Percentiles rank a stretch among this genome's conserved stretches.
phyloP scores from a whole-genome alignment of 352 stramenopile genomes.

The Phytophthora quininea region DNA sequence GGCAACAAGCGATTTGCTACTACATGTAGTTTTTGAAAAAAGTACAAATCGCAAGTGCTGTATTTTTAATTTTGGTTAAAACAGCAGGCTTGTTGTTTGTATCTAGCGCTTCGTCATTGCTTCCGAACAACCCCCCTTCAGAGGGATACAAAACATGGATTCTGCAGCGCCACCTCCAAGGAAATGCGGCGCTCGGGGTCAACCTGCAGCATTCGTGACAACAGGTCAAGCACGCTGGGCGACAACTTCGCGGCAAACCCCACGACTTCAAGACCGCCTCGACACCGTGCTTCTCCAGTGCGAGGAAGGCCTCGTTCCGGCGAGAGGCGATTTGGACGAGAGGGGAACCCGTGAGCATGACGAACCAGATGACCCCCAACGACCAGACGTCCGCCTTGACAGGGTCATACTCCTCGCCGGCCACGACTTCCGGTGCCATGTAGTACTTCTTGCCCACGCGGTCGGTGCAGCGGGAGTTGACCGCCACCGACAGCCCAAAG shows the following conservation, averaged over 20 bases:
- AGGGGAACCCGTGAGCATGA: slow-evolving; percentile 6
- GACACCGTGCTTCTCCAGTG: slow-evolving; percentile 28
- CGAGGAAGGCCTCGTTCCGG: slow-evolving; percentile 31
- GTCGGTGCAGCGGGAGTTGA: slow-evolving; percentile 23
- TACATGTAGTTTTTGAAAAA: too few species aligned
- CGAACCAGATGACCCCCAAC: not conserved
- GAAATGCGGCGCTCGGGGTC: slow-evolving; percentile 18
- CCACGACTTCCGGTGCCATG: slow-evolving; percentile 23
- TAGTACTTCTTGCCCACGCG: slow-evolving; percentile 41
- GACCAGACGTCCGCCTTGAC: slow-evolving; percentile 2
- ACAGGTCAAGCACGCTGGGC: slow-evolving; percentile 18
- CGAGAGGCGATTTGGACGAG: slow-evolving; percentile 35
- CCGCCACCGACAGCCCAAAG: slow-evolving; percentile 39
- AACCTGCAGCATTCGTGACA: slow-evolving; percentile 25
- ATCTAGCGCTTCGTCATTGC: too few species aligned
- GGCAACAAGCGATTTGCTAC: too few species aligned
- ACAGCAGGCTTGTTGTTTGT: too few species aligned
- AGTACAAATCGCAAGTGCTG: too few species aligned
- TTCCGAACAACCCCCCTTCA: too few species aligned
- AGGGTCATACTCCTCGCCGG: not conserved
- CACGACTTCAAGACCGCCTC: slow-evolving; percentile 32
- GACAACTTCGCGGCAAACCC: slow-evolving; percentile 26
- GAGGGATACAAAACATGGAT: slow-evolving; percentile 2
- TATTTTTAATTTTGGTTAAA: too few species aligned
- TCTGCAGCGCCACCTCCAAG: slow-evolving; percentile 5